These are phyloP conservation scores for Gynochthodes officinalis DNA, from an alignment of 257 asterid species.

Conservation along the genomic window DNA sequence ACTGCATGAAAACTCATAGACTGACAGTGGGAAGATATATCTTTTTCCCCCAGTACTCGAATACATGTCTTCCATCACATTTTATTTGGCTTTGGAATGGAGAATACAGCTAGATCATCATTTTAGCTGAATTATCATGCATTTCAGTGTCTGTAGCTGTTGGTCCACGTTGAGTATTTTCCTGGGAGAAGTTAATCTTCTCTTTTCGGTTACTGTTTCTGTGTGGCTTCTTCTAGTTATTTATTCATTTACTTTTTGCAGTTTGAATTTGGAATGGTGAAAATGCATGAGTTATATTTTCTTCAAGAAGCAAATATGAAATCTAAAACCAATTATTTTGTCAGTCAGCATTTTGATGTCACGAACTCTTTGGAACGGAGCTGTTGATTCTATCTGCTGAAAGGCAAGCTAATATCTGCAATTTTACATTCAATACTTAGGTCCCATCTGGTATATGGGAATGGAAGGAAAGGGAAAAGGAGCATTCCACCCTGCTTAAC, in stretches of 20 bases:
- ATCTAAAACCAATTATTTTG: too few relatives aligned
- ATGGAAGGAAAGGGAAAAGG: too few relatives aligned
- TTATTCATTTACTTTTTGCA: too few relatives aligned
- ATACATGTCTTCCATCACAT: background rate
- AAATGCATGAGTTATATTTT: too few relatives aligned
- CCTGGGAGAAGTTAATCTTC: background rate
- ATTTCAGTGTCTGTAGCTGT: background rate
- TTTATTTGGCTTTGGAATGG: background rate
- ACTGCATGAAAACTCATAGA: background rate
- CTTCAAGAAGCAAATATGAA: too few relatives aligned
- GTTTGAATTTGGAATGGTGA: too few relatives aligned
- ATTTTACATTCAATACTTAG: too few relatives aligned
- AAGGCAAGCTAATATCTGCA: background rate
- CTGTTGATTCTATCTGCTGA: background rate
- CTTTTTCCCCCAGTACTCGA: background rate
- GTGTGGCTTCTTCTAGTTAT: background rate
- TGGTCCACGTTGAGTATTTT: background rate
- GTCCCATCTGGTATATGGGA: too few relatives aligned
- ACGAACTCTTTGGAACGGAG: background rate
- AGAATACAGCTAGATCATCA: background rate
- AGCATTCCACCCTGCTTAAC: too few relatives aligned
- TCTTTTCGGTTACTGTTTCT: background rate
- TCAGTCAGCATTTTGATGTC: background rate
- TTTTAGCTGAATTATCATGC: background rate
- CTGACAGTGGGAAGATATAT: background rate